Base-by-base conservation (phyloP, 805 yeast species). In the Soucietia sequanensis region DNA sequence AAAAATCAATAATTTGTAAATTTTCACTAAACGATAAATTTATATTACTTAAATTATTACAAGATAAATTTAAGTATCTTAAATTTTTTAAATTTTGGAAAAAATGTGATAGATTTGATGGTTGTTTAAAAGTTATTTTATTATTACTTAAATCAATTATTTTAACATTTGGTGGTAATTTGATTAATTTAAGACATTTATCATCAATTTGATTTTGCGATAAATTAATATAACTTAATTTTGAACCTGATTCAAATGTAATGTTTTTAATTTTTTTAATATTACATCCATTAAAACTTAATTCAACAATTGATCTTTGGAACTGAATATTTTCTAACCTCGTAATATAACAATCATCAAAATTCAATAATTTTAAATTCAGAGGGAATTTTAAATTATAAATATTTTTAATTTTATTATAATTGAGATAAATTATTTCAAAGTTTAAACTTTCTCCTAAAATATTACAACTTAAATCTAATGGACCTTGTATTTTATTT, bases 251-350 rank as follows among this genome's bases (percentile, higher is more conserved):
- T 17, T 26, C 47, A 35, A 44, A 46, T 3, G 24, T 13, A 9
- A 48, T 33, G 20, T 42, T 43, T 13, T 34, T 23, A 18, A 53
- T 33, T 5, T 24, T 17, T 2, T 8, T 17, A 3, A 50, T 27
- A 9, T 38, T 41, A 30, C 56, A 48, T 1, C 56, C 56, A 22
- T 27, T 38, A 13, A 47, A 32, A 34, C 50, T 45, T 17, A 53
- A 34, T 23, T 53, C 53, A 13, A 14, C 31, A 6, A 53, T 22
- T 1, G 38, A 18, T 4, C 32, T 27, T 3, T 45, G 48, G 21
- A 46, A 40, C 5, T 30, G 30, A 6, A 39, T 16, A 27, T 39
- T 24, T 24, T 28, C 37, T 4, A 48, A 18, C 2, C 13, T 23
- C 11, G 30, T 10, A 18, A 52, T 25, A 10, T 27, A 11, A 30